Evolutionary conservation across 805 yeast genomes (phyloP).

Genomic region (Candida hungchunana): DNA sequence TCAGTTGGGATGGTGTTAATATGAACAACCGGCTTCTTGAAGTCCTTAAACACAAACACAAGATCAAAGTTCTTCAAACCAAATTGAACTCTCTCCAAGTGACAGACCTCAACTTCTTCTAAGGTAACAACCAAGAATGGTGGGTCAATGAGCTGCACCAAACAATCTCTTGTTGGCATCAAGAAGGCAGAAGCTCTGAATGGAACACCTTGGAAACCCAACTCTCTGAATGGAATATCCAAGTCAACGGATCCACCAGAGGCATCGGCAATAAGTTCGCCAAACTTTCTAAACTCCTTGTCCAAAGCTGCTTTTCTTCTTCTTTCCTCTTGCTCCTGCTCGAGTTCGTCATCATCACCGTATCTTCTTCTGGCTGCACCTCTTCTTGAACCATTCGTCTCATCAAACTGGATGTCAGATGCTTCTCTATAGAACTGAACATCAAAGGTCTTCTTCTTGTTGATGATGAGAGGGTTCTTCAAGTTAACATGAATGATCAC

Average conservation of each 20-base stretch:
- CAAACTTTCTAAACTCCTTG: conserved; percentile 85
- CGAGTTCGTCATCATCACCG: conserved; percentile 98
- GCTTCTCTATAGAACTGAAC: conserved; percentile 97
- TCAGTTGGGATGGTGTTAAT: conserved; percentile 94
- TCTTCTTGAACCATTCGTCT: conserved; percentile 88
- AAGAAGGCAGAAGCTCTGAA: conserved; percentile 89
- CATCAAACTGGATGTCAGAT: conserved; percentile 92
- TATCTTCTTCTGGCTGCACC: conserved; percentile 58
- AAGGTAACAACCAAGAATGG: conserved; percentile 91
- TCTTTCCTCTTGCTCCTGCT: conserved; percentile 98
- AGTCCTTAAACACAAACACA: conserved; percentile 95
- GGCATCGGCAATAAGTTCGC: conserved; percentile 86
- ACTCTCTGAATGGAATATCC: conserved; percentile 91
- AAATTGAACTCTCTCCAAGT: conserved; percentile 94
- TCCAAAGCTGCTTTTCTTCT: conserved; percentile 85
- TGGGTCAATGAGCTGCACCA: conserved; percentile 89
- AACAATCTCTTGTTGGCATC: conserved; percentile 96
- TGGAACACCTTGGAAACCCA: conserved; percentile 98
- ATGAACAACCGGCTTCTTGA: conserved; percentile 80
- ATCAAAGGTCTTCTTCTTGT: conserved; percentile 92
- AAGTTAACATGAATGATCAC: conserved; percentile 91
- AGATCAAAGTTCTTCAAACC: conserved; percentile 95
- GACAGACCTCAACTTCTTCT: conserved; percentile 90
- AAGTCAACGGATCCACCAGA: conserved; percentile 80
- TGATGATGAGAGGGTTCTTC: conserved; percentile 90